phyloP scores from a whole-genome alignment of 1,284 basidiomycete species.

The Ustilago loliicola region DNA sequence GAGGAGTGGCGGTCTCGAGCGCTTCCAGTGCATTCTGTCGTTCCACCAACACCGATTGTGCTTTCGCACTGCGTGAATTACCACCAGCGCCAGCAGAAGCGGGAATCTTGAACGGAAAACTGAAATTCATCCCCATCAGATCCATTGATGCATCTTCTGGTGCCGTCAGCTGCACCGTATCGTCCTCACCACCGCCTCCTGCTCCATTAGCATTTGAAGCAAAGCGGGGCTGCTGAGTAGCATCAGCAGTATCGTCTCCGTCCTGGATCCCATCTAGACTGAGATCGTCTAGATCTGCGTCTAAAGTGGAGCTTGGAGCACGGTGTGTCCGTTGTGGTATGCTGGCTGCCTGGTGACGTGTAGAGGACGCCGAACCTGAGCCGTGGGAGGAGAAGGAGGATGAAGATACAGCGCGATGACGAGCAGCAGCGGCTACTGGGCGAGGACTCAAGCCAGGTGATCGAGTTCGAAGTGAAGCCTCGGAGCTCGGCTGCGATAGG shows the following conservation, averaged over 20 bases:
- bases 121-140: slow-evolving; percentile 58
- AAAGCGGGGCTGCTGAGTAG: slow-evolving; percentile 28
- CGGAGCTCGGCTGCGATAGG: slow-evolving; percentile 18
- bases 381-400: slow-evolving; percentile 48
- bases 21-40: slow-evolving; percentile 10
- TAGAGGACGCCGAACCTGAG: slow-evolving; percentile 25
- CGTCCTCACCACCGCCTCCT: slow-evolving; percentile 35
- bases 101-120: slow-evolving; percentile 45
- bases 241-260: slow-evolving; percentile 35
- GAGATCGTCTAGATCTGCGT: slow-evolving; percentile 35
- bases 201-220: background rate
- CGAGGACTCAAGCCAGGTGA: slow-evolving; percentile 36
- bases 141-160: slow-evolving; percentile 58
- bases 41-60: slow-evolving; percentile 25
- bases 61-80: slow-evolving; percentile 8
- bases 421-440: background rate
- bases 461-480: slow-evolving; percentile 23
- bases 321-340: slow-evolving; percentile 10
- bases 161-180: slow-evolving; percentile 52
- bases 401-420: slow-evolving; percentile 38
- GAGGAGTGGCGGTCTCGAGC: slow-evolving; percentile 6
- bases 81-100: background rate
- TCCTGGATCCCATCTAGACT: slow-evolving; percentile 20
- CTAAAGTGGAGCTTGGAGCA: background rate
- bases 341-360: slow-evolving; percentile 18